These are phyloP conservation scores for Diaporthe sp. DNA, from an alignment of 2,329 filamentous ascomycete genomes.

Conservation along the genomic window DNA sequence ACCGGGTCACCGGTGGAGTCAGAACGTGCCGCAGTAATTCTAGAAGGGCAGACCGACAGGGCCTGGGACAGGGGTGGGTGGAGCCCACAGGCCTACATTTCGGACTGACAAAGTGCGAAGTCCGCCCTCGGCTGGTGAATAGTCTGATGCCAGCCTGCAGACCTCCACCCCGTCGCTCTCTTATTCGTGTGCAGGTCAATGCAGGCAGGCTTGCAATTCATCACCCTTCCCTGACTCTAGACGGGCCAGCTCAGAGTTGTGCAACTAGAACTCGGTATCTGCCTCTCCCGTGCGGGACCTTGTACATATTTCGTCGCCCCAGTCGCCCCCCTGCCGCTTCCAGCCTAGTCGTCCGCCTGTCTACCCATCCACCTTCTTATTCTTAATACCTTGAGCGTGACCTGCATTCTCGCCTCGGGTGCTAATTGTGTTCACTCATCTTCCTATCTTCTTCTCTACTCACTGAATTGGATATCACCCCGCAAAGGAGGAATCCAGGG, in stretches of 20 bases:
- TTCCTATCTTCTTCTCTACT: not conserved
- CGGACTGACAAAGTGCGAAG: conserved; percentile 12
- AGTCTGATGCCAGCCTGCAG: not conserved
- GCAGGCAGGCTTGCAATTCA: not conserved
- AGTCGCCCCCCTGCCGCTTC: conserved; percentile 16
- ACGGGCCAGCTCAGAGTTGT: not conserved
- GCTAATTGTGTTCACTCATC: not conserved
- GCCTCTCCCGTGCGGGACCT: not conserved
- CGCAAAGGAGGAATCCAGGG: not conserved
- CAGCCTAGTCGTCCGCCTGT: not conserved
- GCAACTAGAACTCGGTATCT: not conserved
- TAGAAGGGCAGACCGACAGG: not conserved
- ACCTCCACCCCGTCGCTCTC: conserved; percentile 14
- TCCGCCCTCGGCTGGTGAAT: not conserved
- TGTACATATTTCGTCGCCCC: conserved; percentile 22
- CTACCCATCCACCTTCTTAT: conserved; percentile 19
- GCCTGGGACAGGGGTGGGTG: conserved; percentile 1
- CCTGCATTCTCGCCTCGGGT: not conserved
- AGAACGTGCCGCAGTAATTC: not conserved
- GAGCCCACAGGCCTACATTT: conserved; percentile 13
- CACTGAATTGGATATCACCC: not conserved
- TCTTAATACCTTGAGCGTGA: conserved; percentile 16
- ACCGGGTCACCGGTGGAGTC: conserved; percentile 17
- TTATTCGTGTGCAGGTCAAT: conserved; percentile 14
- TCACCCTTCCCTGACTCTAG: not conserved